Evolutionary conservation across 2,329 filamentous ascomycete species (phyloP).

Genomic region (Alternaria infectoria): DNA sequence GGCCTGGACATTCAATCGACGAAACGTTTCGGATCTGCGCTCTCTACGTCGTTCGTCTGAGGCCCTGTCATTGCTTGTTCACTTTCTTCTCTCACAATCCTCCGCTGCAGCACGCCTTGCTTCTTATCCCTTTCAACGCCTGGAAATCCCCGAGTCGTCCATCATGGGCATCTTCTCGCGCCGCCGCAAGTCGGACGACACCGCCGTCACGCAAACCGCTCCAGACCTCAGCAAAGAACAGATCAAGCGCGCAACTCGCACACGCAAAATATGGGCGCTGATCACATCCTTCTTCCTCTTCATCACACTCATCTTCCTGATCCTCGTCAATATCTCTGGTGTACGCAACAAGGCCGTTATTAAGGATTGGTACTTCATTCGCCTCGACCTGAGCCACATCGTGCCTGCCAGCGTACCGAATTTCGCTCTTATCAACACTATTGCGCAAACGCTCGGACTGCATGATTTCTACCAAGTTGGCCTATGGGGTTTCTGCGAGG

Average conservation of each 20-base stretch:
- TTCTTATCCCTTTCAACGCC: not conserved
- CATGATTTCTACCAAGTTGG: constrained; percentile 96
- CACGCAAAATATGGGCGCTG: constrained; percentile 66
- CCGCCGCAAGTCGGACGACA: constrained; percentile 23
- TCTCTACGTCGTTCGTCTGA: not conserved
- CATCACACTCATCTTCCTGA: constrained; percentile 76
- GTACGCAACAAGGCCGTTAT: constrained; percentile 67
- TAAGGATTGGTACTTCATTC: constrained; percentile 80
- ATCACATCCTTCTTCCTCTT: constrained; percentile 74
- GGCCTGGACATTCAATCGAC: not conserved
- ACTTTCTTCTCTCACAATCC: not conserved
- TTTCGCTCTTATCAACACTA: constrained; percentile 79
- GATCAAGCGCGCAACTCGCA: constrained; percentile 51
- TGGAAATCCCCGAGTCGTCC: not conserved
- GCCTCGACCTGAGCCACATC: constrained; percentile 81
- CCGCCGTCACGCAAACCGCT: constrained; percentile 12
- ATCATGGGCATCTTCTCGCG: constrained; percentile 35
- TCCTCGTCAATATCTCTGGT: constrained; percentile 82
- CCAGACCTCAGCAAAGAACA: constrained; percentile 44
- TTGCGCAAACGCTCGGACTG: constrained; percentile 82
- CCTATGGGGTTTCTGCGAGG: constrained; percentile 91
- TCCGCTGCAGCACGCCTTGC: not conserved
- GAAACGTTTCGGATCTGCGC: constrained; percentile 2
- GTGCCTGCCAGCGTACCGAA: constrained; percentile 76
- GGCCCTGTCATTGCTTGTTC: not conserved